Evolutionary conservation across 2,329 filamentous ascomycete genomes (phyloP).

Genomic region (Daldinia eschscholtzii): DNA sequence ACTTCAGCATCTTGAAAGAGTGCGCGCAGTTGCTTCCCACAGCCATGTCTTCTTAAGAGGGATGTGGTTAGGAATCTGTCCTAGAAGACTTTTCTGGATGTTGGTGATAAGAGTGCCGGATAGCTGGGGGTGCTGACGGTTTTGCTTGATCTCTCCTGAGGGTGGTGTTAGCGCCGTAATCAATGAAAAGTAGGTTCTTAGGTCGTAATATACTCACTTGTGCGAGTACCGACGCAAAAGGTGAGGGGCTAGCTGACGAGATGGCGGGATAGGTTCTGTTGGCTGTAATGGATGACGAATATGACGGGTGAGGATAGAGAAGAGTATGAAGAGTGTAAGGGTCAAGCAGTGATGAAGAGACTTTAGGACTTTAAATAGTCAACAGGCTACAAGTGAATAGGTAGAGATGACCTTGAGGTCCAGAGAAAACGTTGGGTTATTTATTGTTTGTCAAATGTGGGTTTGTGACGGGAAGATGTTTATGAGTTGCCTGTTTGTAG

Average conservation of each 20-base stretch:
- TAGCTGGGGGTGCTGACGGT: constrained; percentile 11
- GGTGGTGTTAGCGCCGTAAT: constrained; percentile 21
- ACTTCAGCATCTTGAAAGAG: constrained; percentile 75
- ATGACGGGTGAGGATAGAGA: constrained; percentile 1
- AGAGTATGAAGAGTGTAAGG: background rate
- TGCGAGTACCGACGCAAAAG: constrained; percentile 19
- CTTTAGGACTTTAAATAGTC: constrained; percentile 42
- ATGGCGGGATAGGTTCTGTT: constrained; percentile 18
- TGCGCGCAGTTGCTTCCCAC: constrained; percentile 71
- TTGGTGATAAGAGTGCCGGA: constrained; percentile 18
- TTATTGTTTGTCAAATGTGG: constrained; percentile 47
- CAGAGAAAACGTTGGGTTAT: constrained; percentile 28
- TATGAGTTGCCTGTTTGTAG: constrained; percentile 45
- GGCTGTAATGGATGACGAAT: constrained; percentile 6
- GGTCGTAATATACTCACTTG: constrained; percentile 27
- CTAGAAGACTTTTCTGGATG: constrained; percentile 28
- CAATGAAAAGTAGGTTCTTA: constrained; percentile 5
- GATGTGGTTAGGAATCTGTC: constrained; percentile 27
- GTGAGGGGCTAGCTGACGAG: constrained; percentile 9
- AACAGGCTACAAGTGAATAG: constrained; percentile 23
- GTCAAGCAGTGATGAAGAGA: constrained; percentile 33
- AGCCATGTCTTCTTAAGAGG: constrained; percentile 58
- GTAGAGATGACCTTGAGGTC: constrained; percentile 34
- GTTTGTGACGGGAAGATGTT: constrained; percentile 35
- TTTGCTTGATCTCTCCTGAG: constrained; percentile 28